These are phyloP conservation scores for Gypsophila paniculata DNA, from an alignment of 179 eudicot species.

Conservation along the genomic window DNA sequence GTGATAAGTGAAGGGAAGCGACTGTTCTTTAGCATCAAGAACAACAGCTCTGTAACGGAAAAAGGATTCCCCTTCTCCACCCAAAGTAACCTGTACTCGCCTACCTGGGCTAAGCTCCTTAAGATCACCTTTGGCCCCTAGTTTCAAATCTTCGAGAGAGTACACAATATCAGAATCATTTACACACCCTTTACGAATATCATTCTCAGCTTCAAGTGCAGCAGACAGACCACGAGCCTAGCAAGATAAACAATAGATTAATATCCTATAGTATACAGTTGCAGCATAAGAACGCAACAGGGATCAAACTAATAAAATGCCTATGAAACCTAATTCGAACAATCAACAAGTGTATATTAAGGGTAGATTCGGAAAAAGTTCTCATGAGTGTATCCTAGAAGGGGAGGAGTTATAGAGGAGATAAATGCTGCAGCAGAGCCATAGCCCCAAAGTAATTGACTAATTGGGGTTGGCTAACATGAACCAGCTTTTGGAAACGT, in stretches of 20 bases:
- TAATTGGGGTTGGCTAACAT: too few relatives aligned
- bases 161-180: conserved; percentile 55
- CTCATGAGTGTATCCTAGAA: background rate
- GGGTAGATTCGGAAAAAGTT: too few relatives aligned
- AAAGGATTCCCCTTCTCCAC: conserved; percentile 59
- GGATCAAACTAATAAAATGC: background rate
- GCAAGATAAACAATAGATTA: conserved; percentile 16
- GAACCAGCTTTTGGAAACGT: too few relatives aligned
- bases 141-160: conserved; percentile 71
- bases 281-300: background rate
- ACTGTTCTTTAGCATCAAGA: conserved; percentile 65
- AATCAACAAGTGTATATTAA: background rate
- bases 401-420: background rate
- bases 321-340: background rate
- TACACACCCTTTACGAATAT: conserved; percentile 43
- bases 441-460: too few relatives aligned
- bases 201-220: conserved; percentile 72
- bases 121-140: conserved; percentile 71
- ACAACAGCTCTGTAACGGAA: conserved; percentile 72
- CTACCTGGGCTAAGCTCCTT: conserved; percentile 64
- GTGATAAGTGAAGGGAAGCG: conserved; percentile 51
- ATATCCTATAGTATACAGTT: background rate
- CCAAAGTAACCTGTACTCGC: conserved; percentile 60
- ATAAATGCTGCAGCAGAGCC: too few relatives aligned
- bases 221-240: conserved; percentile 61